These are phyloP conservation scores for Catunica adiposa DNA, from an alignment of 2,329 filamentous ascomycete genomes.

Conservation along the genomic window DNA sequence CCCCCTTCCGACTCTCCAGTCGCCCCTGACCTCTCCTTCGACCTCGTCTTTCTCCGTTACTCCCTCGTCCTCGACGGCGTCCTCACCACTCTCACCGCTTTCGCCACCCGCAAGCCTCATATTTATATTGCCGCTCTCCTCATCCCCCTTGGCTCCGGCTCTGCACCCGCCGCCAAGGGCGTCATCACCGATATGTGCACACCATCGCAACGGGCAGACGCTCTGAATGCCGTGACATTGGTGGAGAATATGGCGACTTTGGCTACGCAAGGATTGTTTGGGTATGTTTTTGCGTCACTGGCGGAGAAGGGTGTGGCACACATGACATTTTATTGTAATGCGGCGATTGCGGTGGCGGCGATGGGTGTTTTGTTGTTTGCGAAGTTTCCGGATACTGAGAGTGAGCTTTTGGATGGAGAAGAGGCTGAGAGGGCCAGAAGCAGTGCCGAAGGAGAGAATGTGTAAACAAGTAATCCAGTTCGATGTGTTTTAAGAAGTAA, in stretches of 20 bases:
- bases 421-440: conserved; percentile 6
- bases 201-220: conserved; percentile 44
- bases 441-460: conserved; percentile 15
- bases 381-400: conserved; percentile 7
- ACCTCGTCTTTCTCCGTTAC: conserved; percentile 49
- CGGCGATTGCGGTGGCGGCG: conserved; percentile 21
- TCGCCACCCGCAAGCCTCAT: conserved; percentile 48
- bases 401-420: conserved; percentile 6
- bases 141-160: conserved; percentile 52
- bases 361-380: conserved; percentile 10
- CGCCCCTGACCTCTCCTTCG: conserved; percentile 36
- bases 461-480: conserved; percentile 16
- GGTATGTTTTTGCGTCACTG: conserved; percentile 47
- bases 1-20: conserved; percentile 21
- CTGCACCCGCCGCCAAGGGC: conserved; percentile 52
- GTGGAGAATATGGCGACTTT: conserved; percentile 53
- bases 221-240: conserved; percentile 50
- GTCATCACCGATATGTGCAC: conserved; percentile 58
- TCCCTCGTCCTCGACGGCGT: conserved; percentile 48
- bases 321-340: conserved; percentile 52
- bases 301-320: conserved; percentile 42
- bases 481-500: background rate
- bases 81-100: conserved; percentile 45
- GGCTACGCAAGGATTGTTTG: conserved; percentile 48
- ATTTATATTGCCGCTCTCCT: conserved; percentile 50